Conservation (phyloP, 108 stramenopile species). For the Stephanodiscus triporus region DNA sequence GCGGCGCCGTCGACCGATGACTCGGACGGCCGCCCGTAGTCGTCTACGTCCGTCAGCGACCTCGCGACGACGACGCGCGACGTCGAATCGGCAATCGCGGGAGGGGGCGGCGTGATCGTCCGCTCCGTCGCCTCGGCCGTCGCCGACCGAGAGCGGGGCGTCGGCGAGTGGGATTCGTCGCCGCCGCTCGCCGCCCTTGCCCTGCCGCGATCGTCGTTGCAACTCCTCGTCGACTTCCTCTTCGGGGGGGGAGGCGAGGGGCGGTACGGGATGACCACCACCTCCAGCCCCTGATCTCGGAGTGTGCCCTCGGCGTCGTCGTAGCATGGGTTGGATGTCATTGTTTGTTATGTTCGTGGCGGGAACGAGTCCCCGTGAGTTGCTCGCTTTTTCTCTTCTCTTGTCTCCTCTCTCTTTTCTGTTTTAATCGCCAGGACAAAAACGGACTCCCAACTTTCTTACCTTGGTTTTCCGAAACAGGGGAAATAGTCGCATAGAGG, state of each 20-base stretch:
- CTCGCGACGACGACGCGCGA: neutral
- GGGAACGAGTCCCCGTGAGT: too few species aligned
- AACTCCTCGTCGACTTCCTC: neutral
- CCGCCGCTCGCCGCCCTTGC: neutral
- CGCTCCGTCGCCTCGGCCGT: conserved; percentile 10
- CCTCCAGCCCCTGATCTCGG: conserved; percentile 45
- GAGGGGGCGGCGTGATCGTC: neutral
- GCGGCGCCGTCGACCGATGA: neutral
- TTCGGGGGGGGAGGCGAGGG: conserved; percentile 25
- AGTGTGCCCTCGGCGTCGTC: conserved; percentile 42
- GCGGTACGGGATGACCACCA: conserved; percentile 39
- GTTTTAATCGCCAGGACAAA: too few species aligned
- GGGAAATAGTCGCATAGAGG: too few species aligned
- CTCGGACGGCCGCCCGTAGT: neutral
- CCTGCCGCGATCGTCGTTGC: too few species aligned
- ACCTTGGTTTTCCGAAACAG: too few species aligned
- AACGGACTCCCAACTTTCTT: too few species aligned
- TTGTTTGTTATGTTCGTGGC: neutral
- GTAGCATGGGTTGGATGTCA: conserved; percentile 16
- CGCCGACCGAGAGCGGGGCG: conserved; percentile 9
- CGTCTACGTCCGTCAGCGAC: neutral
- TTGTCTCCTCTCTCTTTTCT: too few species aligned
- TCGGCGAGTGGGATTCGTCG: neutral
- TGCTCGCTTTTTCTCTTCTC: too few species aligned
- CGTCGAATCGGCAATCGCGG: neutral